These are phyloP conservation scores for Dendrocalamus sinicus DNA, from an alignment of 176 grass and related monocot species.

Conservation along the genomic window DNA sequence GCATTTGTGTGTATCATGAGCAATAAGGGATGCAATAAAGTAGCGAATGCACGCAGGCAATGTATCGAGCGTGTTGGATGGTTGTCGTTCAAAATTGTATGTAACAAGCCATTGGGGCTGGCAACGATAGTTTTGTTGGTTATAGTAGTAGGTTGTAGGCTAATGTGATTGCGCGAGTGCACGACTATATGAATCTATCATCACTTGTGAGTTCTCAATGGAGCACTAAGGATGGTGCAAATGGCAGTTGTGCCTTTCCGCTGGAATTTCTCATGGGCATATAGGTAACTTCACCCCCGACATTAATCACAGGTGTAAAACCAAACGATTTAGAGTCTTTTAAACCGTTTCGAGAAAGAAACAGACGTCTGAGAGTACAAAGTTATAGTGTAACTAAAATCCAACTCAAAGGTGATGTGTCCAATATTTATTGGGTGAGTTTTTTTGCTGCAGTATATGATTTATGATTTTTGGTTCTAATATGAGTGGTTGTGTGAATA, in stretches of 20 bases:
- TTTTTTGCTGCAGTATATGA: fast-evolving
- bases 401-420: too few relatives aligned
- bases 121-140: too few relatives aligned
- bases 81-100: too few relatives aligned
- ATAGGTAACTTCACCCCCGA: neutral
- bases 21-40: too few relatives aligned
- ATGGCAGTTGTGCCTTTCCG: neutral
- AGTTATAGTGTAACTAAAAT: neutral
- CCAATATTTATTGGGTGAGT: neutral
- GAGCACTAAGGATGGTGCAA: neutral
- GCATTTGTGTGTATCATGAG: too few relatives aligned
- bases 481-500: too few relatives aligned
- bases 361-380: neutral
- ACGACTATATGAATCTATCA: neutral
- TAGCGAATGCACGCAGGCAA: too few relatives aligned
- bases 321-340: neutral
- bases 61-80: too few relatives aligned
- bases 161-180: too few relatives aligned
- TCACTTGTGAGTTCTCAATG: neutral
- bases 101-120: too few relatives aligned
- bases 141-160: neutral
- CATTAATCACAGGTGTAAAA: neutral
- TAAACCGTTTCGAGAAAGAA: neutral
- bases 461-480: too few relatives aligned
- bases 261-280: neutral